Percentiles rank a stretch among this genome's conserved stretches.
Conservation (phyloP, 768 basidiomycete species). For the Paxillus ammoniavirescens region DNA sequence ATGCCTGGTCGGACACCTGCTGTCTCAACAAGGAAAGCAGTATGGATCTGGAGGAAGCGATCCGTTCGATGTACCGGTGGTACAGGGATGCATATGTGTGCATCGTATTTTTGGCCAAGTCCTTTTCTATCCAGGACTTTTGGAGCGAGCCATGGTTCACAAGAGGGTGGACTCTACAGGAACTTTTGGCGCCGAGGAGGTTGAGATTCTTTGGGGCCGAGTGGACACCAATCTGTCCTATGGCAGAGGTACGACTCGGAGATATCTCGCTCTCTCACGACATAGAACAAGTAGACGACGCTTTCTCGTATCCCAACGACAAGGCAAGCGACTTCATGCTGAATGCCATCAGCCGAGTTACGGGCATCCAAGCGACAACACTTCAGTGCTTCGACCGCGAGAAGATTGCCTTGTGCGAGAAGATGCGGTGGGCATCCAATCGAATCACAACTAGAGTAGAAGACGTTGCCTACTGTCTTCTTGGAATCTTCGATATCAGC, state of each 20-base stretch:
- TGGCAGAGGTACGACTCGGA: slow-evolving; percentile 12
- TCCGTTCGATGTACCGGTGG: slow-evolving; percentile 25
- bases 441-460: slow-evolving; percentile 20
- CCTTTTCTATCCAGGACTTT: slow-evolving; percentile 19
- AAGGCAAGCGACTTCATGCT: slow-evolving; percentile 19
- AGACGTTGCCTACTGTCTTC: slow-evolving; percentile 23
- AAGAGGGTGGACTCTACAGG: slow-evolving; percentile 23
- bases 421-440: slow-evolving; percentile 24
- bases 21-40: slow-evolving; percentile 28
- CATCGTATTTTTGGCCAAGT: slow-evolving; percentile 19
- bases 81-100: slow-evolving; percentile 24
- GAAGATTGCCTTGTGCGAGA: slow-evolving; percentile 20
- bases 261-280: not conserved
- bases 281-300: not conserved
- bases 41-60: slow-evolving; percentile 28
- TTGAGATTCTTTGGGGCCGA: slow-evolving; percentile 23
- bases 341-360: slow-evolving; percentile 13
- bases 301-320: slow-evolving; percentile 12
- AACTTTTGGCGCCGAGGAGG: slow-evolving; percentile 23
- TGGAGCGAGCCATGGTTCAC: slow-evolving; percentile 23
- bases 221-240: slow-evolving; percentile 23
- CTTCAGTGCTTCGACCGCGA: slow-evolving; percentile 18
- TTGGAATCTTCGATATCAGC: slow-evolving; percentile 22
- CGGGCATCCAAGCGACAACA: slow-evolving; percentile 17
- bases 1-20: slow-evolving; percentile 28